Conservation (phyloP, 129 eudicot genomes). For the Centella asiatica region DNA sequence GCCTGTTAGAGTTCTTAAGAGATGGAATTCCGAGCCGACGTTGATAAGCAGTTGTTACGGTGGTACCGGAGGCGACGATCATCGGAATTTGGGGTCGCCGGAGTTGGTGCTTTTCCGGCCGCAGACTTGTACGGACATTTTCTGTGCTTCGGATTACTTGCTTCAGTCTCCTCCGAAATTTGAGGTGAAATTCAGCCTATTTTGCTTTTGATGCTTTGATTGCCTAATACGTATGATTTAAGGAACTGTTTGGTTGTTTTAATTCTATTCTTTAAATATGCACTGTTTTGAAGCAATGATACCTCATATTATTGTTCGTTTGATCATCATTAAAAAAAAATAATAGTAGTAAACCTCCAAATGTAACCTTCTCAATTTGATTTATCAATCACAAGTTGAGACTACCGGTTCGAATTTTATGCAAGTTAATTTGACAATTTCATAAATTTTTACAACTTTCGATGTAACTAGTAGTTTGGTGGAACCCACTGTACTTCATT, state of each 20-base stretch:
- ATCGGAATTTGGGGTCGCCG: conserved; percentile 23
- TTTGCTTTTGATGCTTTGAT: background rate
- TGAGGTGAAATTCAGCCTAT: conserved; percentile 20
- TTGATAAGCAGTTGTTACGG: conserved; percentile 15
- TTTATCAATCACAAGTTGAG: too few relatives aligned
- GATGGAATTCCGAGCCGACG: conserved; percentile 61
- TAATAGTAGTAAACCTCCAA: too few relatives aligned
- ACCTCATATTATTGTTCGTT: background rate
- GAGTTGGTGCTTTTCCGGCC: conserved; percentile 31
- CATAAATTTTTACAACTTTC: too few relatives aligned
- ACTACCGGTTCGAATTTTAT: too few relatives aligned
- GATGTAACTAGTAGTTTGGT: too few relatives aligned
- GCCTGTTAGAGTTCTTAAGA: conserved; percentile 21
- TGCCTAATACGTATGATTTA: background rate
- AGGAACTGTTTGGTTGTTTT: background rate
- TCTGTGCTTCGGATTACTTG: conserved; percentile 35
- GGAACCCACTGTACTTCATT: too few relatives aligned
- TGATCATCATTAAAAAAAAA: too few relatives aligned
- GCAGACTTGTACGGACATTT: conserved; percentile 32
- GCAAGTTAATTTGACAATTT: too few relatives aligned
- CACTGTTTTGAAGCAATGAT: background rate
- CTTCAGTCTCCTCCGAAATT: conserved; percentile 30
- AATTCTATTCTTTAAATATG: background rate
- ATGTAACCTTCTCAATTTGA: too few relatives aligned
- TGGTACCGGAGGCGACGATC: conserved; percentile 9